These are phyloP conservation scores for Chaetothyriales sp. DNA, from an alignment of 2,329 filamentous ascomycete species.

Conservation along the genomic window DNA sequence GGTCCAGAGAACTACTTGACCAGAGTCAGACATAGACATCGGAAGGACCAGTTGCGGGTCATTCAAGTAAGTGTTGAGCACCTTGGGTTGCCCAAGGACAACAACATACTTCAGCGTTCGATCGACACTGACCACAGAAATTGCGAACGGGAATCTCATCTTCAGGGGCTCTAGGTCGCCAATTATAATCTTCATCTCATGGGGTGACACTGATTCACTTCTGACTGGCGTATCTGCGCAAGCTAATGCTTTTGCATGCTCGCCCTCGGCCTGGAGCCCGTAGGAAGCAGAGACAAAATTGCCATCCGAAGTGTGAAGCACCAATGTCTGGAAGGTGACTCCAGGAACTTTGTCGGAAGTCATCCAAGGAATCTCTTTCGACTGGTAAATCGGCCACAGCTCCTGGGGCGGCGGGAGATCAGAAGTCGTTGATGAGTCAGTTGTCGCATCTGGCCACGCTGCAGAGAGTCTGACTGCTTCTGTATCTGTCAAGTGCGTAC, in stretches of 20 bases:
- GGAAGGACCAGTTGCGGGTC: not conserved
- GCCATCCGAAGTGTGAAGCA: not conserved
- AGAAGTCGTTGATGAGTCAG: not conserved
- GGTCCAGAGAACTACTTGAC: not conserved
- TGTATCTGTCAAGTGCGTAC: not conserved
- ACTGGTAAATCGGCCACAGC: not conserved
- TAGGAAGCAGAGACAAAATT: not conserved
- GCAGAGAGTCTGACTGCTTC: not conserved
- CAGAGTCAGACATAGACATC: not conserved
- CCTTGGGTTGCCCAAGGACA: not conserved
- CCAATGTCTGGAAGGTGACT: not conserved
- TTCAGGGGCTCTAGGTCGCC: not conserved
- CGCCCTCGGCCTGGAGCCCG: not conserved
- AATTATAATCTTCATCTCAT: not conserved
- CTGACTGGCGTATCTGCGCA: not conserved
- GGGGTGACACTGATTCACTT: not conserved
- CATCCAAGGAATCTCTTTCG: not conserved
- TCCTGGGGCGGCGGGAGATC: not conserved
- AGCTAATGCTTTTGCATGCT: not conserved
- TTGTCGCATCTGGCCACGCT: not conserved
- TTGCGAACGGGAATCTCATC: not conserved
- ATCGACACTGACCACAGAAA: not conserved
- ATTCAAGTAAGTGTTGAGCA: not conserved
- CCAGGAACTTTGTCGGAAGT: not conserved
- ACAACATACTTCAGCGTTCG: not conserved